phyloP scores from a whole-genome alignment of 306 rosid species.

The Pachyrhizus erosus region DNA sequence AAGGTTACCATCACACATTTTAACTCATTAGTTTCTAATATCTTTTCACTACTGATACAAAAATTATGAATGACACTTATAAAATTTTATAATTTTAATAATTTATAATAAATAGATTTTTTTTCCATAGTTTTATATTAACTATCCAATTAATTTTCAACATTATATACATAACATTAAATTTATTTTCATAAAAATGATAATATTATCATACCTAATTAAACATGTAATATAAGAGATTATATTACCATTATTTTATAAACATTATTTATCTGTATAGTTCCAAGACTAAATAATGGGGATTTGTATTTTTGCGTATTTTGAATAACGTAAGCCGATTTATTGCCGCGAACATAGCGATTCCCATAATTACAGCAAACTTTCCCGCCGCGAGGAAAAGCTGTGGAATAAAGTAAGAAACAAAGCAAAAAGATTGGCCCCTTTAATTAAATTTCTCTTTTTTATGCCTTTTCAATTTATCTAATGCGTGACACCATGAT shows the following conservation, averaged over 20 bases:
- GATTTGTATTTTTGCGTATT: not conserved
- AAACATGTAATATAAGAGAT: no score
- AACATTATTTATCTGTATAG: not conserved
- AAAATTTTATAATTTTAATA: no score
- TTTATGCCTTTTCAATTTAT: not conserved
- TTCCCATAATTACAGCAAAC: slow-evolving; percentile 15
- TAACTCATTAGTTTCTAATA: no score
- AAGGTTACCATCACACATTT: not conserved
- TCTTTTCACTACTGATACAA: no score
- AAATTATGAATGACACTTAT: no score
- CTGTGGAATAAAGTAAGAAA: not conserved
- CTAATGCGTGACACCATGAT: slow-evolving; percentile 23
- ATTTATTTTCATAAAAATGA: no score
- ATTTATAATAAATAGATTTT: no score
- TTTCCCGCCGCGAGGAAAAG: slow-evolving; percentile 47
- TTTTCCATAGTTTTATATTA: no score
- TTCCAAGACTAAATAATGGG: not conserved
- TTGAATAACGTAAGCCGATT: slow-evolving; percentile 14
- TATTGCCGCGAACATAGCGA: slow-evolving; percentile 36
- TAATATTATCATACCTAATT: no score
- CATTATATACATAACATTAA: no score
- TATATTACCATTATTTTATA: not conserved
- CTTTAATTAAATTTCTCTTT: not conserved
- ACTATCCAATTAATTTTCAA: no score
- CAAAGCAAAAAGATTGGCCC: not conserved